Percentiles rank a stretch among this genome's conserved stretches.
These are phyloP conservation scores for Paraphaeosphaeria minitans DNA, from an alignment of 2,329 filamentous ascomycete species.

Conservation along the genomic window DNA sequence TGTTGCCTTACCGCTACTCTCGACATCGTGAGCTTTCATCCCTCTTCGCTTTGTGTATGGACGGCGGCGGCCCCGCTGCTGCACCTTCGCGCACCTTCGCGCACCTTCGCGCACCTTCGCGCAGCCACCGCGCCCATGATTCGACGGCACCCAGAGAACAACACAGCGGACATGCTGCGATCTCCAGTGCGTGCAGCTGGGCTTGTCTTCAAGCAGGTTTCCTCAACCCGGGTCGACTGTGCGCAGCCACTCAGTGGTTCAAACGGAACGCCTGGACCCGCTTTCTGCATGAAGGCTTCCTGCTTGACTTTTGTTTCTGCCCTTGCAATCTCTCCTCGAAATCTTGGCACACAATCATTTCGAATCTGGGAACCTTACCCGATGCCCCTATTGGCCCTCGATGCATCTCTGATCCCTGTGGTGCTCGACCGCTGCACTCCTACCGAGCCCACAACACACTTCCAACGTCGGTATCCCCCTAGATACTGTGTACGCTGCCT, in stretches of 20 bases:
- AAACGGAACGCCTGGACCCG: constrained; percentile 39
- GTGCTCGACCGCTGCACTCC: constrained; percentile 26
- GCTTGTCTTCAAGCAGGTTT: constrained; percentile 35
- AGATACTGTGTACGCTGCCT: too few species aligned
- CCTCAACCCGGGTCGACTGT: constrained; percentile 28
- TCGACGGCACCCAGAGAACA: constrained; percentile 38
- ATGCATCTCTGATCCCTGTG: constrained; percentile 26
- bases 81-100: constrained; percentile 36
- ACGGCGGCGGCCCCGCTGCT: constrained; percentile 31
- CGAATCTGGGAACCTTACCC: constrained; percentile 35
- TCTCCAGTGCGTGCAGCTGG: constrained; percentile 34
- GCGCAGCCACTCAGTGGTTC: constrained; percentile 34
- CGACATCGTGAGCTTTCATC: constrained; percentile 12
- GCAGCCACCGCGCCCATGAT: constrained; percentile 32
- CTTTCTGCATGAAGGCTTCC: constrained; percentile 40
- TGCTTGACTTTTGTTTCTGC: constrained; percentile 28
- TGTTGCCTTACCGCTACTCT: constrained; percentile 49
- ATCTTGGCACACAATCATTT: constrained; percentile 43
- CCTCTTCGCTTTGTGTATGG: constrained; percentile 27
- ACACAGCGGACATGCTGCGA: constrained; percentile 36
- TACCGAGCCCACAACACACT: constrained; percentile 39
- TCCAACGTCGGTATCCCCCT: constrained; percentile 30
- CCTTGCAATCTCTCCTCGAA: constrained; percentile 38
- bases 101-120: constrained; percentile 38
- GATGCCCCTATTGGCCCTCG: constrained; percentile 34